Conservation (phyloP, 768 basidiomycete species). For the Boletus speciosus region DNA sequence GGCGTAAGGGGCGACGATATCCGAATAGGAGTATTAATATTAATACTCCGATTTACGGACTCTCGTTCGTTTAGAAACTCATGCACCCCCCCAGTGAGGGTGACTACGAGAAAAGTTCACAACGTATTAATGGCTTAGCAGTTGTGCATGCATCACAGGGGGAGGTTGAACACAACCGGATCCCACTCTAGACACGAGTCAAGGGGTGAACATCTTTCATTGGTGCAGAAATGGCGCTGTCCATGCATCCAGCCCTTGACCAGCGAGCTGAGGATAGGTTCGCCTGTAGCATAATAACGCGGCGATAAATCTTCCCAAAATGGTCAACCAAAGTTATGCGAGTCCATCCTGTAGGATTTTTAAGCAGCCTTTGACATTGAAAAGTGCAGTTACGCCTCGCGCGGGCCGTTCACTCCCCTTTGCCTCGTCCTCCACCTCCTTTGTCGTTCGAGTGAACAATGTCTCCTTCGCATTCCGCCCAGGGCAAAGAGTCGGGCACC, state of each 20-base stretch:
- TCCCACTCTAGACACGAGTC: too few relatives aligned
- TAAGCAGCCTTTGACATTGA: not conserved
- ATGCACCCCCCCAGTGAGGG: too few relatives aligned
- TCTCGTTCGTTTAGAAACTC: too few relatives aligned
- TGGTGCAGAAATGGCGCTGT: not conserved
- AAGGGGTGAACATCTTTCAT: not conserved
- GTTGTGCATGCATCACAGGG: too few relatives aligned
- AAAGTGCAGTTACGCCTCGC: not conserved
- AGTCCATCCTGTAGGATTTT: slow-evolving; percentile 9
- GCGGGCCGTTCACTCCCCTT: not conserved
- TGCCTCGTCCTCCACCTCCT: not conserved
- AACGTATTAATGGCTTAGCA: too few relatives aligned
- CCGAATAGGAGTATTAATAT: too few relatives aligned
- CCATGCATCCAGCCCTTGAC: not conserved
- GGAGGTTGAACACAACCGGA: too few relatives aligned
- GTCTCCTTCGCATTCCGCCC: slow-evolving; percentile 46
- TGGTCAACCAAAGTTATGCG: slow-evolving; percentile 8
- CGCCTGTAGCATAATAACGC: not conserved
- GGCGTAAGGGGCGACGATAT: too few relatives aligned
- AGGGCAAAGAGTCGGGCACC: slow-evolving; percentile 78
- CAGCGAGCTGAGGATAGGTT: not conserved
- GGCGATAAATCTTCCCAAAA: slow-evolving; percentile 5
- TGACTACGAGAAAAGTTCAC: too few relatives aligned
- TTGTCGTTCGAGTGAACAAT: slow-evolving; percentile 25
- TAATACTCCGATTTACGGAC: too few relatives aligned